These are phyloP conservation scores for Coniferiporia weirii DNA, from an alignment of 1,284 basidiomycete species.

Conservation along the genomic window DNA sequence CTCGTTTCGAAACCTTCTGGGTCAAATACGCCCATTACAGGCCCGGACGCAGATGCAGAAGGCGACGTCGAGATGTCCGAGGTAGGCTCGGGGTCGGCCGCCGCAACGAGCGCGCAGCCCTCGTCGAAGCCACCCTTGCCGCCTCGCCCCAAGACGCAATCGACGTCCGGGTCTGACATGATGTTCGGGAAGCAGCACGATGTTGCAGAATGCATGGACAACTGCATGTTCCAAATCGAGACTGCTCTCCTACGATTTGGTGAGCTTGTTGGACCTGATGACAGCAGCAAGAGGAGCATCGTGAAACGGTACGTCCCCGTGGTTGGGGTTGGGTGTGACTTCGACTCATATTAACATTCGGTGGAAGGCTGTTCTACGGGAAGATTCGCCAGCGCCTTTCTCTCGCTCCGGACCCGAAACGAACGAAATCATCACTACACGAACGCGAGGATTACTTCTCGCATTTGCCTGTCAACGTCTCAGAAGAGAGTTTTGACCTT, in stretches of 20 bases:
- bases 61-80: constrained; percentile 44
- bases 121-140: constrained; percentile 52
- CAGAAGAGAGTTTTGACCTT: constrained; percentile 80
- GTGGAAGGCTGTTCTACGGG: constrained; percentile 78
- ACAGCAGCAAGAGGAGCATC: constrained; percentile 57
- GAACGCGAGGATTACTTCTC: constrained; percentile 91
- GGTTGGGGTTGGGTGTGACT: neutral
- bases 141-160: constrained; percentile 50
- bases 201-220: constrained; percentile 98
- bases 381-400: constrained; percentile 77
- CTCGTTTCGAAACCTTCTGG: constrained; percentile 35
- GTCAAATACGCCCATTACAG: constrained; percentile 15
- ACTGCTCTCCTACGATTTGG: constrained; percentile 81
- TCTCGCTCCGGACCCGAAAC: constrained; percentile 34
- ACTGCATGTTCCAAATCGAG: constrained; percentile 98
- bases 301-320: constrained; percentile 65
- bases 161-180: constrained; percentile 68
- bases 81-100: constrained; percentile 13
- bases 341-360: neutral
- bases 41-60: constrained; percentile 25
- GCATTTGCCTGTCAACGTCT: constrained; percentile 90
- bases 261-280: constrained; percentile 47
- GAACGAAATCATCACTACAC: constrained; percentile 57
- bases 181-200: constrained; percentile 98
- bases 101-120: constrained; percentile 21